Conservation (phyloP, 805 yeast species). For the Komagataella ulmi region DNA sequence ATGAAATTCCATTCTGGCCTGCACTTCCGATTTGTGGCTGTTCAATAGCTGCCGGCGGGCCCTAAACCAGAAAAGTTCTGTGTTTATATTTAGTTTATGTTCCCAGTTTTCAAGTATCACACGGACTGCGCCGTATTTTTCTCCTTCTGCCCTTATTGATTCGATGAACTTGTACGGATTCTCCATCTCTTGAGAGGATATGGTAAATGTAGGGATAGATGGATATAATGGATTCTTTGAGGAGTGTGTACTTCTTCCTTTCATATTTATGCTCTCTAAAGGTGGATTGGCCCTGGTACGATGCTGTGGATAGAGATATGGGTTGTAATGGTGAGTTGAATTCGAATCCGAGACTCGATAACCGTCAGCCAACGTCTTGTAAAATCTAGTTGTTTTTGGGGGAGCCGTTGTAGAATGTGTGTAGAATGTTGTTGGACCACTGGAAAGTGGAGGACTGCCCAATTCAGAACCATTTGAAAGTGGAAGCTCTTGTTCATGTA, state of each 20-base stretch:
- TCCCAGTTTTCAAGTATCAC: constrained; percentile 38
- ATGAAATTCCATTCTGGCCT: constrained; percentile 33
- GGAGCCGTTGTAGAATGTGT: background rate
- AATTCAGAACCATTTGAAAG: background rate
- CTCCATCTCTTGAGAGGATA: constrained; percentile 38
- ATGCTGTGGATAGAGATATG: constrained; percentile 31
- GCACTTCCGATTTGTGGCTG: constrained; percentile 26
- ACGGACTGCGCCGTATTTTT: constrained; percentile 61
- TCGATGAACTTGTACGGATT: constrained; percentile 62
- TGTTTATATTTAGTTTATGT: constrained; percentile 18
- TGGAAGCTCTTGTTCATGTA: background rate
- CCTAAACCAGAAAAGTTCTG: constrained; percentile 37
- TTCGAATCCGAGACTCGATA: background rate
- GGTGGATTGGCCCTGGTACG: constrained; percentile 29
- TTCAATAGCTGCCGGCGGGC: constrained; percentile 34
- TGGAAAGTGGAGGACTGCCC: background rate
- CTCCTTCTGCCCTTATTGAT: constrained; percentile 36
- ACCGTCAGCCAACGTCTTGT: background rate
- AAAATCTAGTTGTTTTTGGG: background rate
- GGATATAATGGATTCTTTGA: background rate
- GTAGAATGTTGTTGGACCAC: background rate
- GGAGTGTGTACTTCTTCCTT: constrained; percentile 7
- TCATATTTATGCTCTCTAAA: constrained; percentile 16
- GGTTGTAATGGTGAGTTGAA: constrained; percentile 24
- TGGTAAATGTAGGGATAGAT: constrained; percentile 41